Base-by-base conservation (phyloP, 1,139 yeast species). In the Yamadazyma sp. region DNA sequence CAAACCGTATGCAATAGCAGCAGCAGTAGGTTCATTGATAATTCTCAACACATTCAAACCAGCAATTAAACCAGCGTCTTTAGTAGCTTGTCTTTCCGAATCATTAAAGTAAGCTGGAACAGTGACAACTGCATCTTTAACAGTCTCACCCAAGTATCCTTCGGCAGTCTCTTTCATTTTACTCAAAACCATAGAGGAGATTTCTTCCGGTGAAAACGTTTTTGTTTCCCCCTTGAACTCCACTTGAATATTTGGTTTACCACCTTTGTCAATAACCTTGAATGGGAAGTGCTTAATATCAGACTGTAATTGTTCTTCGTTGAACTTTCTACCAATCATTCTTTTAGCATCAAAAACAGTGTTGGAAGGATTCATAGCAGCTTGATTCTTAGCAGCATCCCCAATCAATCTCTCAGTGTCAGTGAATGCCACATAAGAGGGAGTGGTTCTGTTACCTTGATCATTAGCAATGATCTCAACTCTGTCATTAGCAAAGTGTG, bases 371-470 rank as follows among this genome's bases (percentile, higher is more conserved):
- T 80, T 80, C 73, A 79, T 78, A 35, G 86, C 85, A 33, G 86
- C 85, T 60, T 80, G 86, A 60, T 80, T 80, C 72, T 79, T 78
- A 33, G 86, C 86, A 42, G 85, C 82, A 62, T 80, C 86, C 63
- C 86, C 86, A 55, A 80, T 78, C 59, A 80, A 72, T 63, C 85
- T 70, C 59, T 80, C 86, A 13, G 81, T 67, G 57, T 78, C 84
- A 31, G 83, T 78, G 67, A 80, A 80, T 24, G 83, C 85, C 41
- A 80, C 86, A 57, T 76, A 79, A 7, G 85, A 79, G 31, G 86
- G 85, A 17, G 86, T 80, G 36, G 84, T 80, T 72, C 85, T 75
- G 67, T 79, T 79, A 73, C 85, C 85, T 64, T 78, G 84, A 61
- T 78, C 83, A 53, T 80, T 80, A 45, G 85, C 85, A 53, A 80